Conservation (phyloP, 768 basidiomycete genomes). For the Tulasnella calospora region DNA sequence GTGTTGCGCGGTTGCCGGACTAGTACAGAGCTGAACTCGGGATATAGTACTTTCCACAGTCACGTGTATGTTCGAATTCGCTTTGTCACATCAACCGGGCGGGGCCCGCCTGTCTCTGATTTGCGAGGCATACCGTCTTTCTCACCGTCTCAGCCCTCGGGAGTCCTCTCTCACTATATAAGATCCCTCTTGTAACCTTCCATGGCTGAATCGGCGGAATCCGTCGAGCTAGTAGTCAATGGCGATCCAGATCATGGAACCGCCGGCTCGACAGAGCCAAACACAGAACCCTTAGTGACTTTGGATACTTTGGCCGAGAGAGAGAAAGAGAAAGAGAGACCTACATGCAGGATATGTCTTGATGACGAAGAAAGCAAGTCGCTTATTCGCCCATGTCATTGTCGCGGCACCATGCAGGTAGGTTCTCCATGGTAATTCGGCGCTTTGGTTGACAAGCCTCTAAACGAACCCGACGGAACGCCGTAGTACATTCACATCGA, state of each 20-base stretch:
- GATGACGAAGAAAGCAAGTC: background rate
- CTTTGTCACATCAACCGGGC: background rate
- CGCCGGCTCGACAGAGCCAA: background rate
- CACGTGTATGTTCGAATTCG: background rate
- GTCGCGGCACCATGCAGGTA: background rate
- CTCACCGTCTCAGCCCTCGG: background rate
- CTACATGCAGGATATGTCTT: background rate
- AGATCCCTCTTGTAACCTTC: background rate
- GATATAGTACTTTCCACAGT: no score
- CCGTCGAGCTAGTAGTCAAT: background rate
- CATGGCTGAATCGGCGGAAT: background rate
- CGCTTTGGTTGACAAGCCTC: background rate
- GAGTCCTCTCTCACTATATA: background rate
- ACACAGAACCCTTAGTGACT: background rate
- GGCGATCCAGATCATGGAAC: background rate
- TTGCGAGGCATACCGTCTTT: background rate
- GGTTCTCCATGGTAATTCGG: background rate
- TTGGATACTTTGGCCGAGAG: background rate
- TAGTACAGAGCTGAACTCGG: no score
- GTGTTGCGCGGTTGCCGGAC: background rate
- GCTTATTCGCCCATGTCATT: background rate
- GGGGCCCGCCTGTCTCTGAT: background rate
- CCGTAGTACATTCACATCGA: background rate
- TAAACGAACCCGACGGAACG: background rate
- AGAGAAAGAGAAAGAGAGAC: background rate